Conservation (phyloP, 257 asterid species). For the Solanum virginianum region DNA sequence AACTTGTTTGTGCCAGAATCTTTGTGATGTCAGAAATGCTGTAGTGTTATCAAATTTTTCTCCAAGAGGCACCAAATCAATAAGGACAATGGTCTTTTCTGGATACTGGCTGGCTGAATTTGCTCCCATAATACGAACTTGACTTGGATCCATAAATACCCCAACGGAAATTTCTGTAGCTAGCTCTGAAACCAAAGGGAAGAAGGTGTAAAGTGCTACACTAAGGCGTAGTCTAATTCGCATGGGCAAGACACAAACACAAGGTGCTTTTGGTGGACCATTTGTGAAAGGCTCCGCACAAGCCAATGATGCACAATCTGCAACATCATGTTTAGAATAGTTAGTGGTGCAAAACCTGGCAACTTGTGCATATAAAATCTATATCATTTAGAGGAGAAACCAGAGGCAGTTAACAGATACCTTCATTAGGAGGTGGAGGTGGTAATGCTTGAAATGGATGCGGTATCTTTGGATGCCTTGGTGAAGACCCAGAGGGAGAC, state of each 20-base stretch:
- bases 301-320: slow-evolving; percentile 61
- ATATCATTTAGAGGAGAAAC: neutral
- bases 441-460: slow-evolving; percentile 58
- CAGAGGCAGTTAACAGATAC: slow-evolving; percentile 12
- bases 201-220: slow-evolving; percentile 68
- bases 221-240: slow-evolving; percentile 63
- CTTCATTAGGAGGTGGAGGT: slow-evolving; percentile 88
- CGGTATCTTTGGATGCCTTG: slow-evolving; percentile 31
- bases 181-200: slow-evolving; percentile 81
- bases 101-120: slow-evolving; percentile 69
- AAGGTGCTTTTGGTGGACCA: slow-evolving; percentile 68
- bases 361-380: neutral
- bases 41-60: slow-evolving; percentile 50
- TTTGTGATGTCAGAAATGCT: slow-evolving; percentile 46
- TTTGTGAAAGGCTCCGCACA: slow-evolving; percentile 74
- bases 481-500: slow-evolving; percentile 32
- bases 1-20: slow-evolving; percentile 80
- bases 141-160: slow-evolving; percentile 65
- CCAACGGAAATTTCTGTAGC: slow-evolving; percentile 76
- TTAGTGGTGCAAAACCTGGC: neutral
- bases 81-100: slow-evolving; percentile 64
- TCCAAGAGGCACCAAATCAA: slow-evolving; percentile 77
- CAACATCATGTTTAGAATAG: neutral
- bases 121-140: slow-evolving; percentile 95
- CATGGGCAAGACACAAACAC: slow-evolving; percentile 72